Base-by-base conservation (phyloP, 306 rosid genomes). In the Ormosia emarginata region DNA sequence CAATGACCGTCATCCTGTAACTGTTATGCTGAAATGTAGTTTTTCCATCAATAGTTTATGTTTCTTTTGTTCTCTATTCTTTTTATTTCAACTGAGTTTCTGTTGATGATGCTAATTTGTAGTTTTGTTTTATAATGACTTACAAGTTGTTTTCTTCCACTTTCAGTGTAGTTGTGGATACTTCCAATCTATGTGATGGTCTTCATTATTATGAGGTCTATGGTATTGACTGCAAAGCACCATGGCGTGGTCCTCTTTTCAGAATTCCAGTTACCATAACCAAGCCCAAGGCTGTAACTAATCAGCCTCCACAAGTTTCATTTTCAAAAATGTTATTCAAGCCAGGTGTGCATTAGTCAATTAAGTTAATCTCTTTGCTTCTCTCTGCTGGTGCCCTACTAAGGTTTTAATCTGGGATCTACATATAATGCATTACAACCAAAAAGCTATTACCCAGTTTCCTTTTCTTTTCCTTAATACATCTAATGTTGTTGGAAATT, bases 231-330 rank as follows among this genome's bases (percentile, higher is more conserved):
- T 93, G 94, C 90, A 95, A 95, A 74, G 97, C 97, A 80, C 97
- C 98, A 70, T 90, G 98, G 97, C 97, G 96, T 12, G 99, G 99
- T n/a, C 98, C 99, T 58, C 90, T 95, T 40, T 95, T 95, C 87
- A 89, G 97, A 88, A 86, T 95, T 79, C 99, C 99, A 7, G 83
- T 95, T 66, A 95, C 97, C 61, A 87, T 95, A 83, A 92, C 94
- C 72, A 95, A 93, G 90, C 90, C 99, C 76, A 81, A 79, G 82
- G 81, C 88, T 71, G 85, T 93, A 80, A 83, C 82, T 61, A 88
- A 71, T 74, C 88, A 82, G 57, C 92, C 95, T 58, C 93, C 94
- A 34, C 80, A 85, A 79, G 85, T 90, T 86, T 84, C 90, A 52
- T 95, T 92, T 84, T 78, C 94, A 64, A 83, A 85, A 67, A 87